phyloP scores from a whole-genome alignment of 2,329 filamentous ascomycete genomes.

The Botrytis sinoallii region DNA sequence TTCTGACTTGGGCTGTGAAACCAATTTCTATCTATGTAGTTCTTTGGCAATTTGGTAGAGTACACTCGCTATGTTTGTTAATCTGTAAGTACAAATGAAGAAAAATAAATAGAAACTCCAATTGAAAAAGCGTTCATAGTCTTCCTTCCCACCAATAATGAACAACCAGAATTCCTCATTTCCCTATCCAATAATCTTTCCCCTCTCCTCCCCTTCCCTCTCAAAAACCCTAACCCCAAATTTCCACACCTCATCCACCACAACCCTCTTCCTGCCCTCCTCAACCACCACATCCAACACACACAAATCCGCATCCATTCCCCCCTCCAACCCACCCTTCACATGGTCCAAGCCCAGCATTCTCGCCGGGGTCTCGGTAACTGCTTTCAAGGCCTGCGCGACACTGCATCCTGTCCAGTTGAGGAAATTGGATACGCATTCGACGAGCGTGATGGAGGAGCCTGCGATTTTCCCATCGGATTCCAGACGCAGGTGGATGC shows the following conservation, averaged over 20 bases:
- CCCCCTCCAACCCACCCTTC: constrained; percentile 65
- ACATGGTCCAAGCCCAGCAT: constrained; percentile 67
- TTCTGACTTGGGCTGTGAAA: neutral
- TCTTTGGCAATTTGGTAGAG: neutral
- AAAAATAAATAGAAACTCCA: neutral
- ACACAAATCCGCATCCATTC: constrained; percentile 66
- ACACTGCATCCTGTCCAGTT: constrained; percentile 68
- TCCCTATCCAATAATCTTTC: neutral
- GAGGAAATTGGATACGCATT: constrained; percentile 80
- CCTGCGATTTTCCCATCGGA: constrained; percentile 77
- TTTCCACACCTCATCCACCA: constrained; percentile 29
- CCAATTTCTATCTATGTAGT: neutral
- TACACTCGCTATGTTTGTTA: no score
- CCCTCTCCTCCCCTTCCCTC: neutral
- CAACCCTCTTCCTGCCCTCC: constrained; percentile 48
- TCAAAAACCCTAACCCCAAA: constrained; percentile 27
- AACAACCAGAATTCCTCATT: neutral
- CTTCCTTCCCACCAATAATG: neutral
- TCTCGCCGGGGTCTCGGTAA: constrained; percentile 72
- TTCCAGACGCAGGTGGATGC: constrained; percentile 69
- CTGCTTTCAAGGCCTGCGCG: constrained; percentile 66
- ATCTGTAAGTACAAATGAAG: neutral
- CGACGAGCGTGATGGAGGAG: constrained; percentile 69
- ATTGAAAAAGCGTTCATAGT: neutral
- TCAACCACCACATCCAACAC: constrained; percentile 56